A percentile compares a stretch with the other conserved stretches of the same genome.
Conservation (phyloP, 306 rosid genomes). For the Cyclanthera cordifolia region DNA sequence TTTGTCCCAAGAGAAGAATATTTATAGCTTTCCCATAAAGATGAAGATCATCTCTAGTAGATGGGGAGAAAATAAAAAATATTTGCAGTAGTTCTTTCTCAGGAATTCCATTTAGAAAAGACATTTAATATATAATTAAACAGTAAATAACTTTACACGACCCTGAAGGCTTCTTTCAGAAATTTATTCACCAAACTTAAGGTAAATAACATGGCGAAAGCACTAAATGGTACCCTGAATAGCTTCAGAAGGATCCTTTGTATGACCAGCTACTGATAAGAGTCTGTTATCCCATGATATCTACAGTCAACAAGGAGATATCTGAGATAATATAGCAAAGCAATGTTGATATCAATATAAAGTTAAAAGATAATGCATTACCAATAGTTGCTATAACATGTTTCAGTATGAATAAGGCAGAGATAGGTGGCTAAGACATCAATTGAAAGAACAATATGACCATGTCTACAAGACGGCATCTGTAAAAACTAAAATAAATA, state of each 20-base stretch:
- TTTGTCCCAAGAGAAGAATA: neutral
- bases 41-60: neutral
- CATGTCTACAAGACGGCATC: neutral
- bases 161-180: neutral
- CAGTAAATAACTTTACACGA: neutral
- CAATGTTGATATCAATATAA: neutral
- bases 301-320: conserved; percentile 27
- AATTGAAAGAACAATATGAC: neutral
- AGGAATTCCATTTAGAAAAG: neutral
- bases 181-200: neutral
- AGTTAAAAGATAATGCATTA: neutral
- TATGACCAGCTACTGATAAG: conserved; percentile 72
- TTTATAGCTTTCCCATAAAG: neutral
- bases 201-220: conserved; percentile 1
- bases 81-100: neutral
- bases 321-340: neutral
- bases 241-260: conserved; percentile 68
- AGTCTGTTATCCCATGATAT: conserved; percentile 78
- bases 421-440: neutral
- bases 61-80: neutral
- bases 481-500: neutral
- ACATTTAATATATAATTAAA: neutral
- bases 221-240: conserved; percentile 46
- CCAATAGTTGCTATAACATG: neutral
- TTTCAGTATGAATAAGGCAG: neutral